Base-by-base conservation (phyloP, 805 yeast genomes). In the Diddensiella santjacobensis region DNA sequence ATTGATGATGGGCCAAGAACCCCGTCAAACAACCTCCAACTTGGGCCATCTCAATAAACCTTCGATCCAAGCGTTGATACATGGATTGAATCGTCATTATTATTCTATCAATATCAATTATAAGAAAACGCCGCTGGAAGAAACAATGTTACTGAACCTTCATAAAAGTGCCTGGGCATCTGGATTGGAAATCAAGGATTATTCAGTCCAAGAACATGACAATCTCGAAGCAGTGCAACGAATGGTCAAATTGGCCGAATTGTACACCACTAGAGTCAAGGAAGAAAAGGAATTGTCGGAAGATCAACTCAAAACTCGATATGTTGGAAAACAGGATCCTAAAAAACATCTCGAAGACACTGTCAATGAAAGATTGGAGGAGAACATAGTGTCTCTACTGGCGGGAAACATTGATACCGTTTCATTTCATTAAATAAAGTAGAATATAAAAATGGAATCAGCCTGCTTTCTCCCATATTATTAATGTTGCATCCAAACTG, bases 241-340 rank as follows among this genome's bases (percentile, higher is more conserved):
- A 58, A 79, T 93, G 85, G 96, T 90, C 44, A 87, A 82, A 67
- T 84, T 93, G 56, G 96, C 98, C 11, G 83, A 83, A 58, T 85
- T 82, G 57, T 93, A 93, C 67, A 87, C 91, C 31, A 84, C 83
- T 64, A 80, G 98, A 64, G 90, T 95, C 44, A 78, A 84, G 58
- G 98, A 95, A 68, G 99, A 93, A 66, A 85, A 84, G 65, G 96
- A 87, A 55, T 73, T 93, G 57, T 73, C 81, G 40, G 95, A 86
- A 60, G 96, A 87, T 36, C 93, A 90, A 67, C 77, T 91, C 58
- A 88, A 87, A 68, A 91, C 96, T 4, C 82, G 99, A 65, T 95
- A 91, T 63, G 97, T 93, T 31, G 99, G 99, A 59, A 90, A 88
- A 66, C 97, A 91, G 70, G 99, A 93, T 68, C 99, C 99, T 37